A percentile compares a stretch with the other conserved stretches of the same genome.
Conservation (phyloP, 352 stramenopile genomes). For the Phytophthora ohioensis region DNA sequence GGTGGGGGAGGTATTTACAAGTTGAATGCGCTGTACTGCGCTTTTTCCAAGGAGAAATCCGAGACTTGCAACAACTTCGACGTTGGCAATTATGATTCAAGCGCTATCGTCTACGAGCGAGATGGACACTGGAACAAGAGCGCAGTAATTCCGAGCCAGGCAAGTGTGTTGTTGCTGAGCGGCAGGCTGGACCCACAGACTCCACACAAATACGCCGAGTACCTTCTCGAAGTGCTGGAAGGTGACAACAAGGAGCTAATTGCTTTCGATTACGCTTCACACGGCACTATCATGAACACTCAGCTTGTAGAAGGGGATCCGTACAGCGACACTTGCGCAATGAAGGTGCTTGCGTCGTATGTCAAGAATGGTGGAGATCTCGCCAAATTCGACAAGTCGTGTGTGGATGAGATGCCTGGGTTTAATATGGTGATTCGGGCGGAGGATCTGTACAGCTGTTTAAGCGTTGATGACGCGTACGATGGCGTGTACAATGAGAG, state of each 20-base stretch:
- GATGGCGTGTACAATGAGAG: slow-evolving; percentile 41
- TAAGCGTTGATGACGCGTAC: slow-evolving; percentile 49
- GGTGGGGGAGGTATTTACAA: too few species aligned
- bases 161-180: slow-evolving; percentile 60
- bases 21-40: slow-evolving; percentile 50
- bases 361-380: slow-evolving; percentile 47
- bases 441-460: slow-evolving; percentile 7
- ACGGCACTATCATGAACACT: slow-evolving; percentile 24
- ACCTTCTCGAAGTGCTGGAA: slow-evolving; percentile 40
- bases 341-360: slow-evolving; percentile 52
- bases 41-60: slow-evolving; percentile 55
- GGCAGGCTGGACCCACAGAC: slow-evolving; percentile 62
- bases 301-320: slow-evolving; percentile 34
- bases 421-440: slow-evolving; percentile 34
- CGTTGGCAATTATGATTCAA: slow-evolving; percentile 19
- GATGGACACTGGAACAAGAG: slow-evolving; percentile 64
- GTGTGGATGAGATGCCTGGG: slow-evolving; percentile 36
- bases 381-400: slow-evolving; percentile 45
- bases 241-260: slow-evolving; percentile 52
- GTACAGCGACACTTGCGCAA: slow-evolving; percentile 42
- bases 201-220: slow-evolving; percentile 58
- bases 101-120: slow-evolving; percentile 46
- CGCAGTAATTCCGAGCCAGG: slow-evolving; percentile 43
- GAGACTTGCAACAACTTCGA: slow-evolving; percentile 31
- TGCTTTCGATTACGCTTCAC: slow-evolving; percentile 52